Conservation (phyloP, 1,139 yeast species). For the Yamadazyma atlantica region DNA sequence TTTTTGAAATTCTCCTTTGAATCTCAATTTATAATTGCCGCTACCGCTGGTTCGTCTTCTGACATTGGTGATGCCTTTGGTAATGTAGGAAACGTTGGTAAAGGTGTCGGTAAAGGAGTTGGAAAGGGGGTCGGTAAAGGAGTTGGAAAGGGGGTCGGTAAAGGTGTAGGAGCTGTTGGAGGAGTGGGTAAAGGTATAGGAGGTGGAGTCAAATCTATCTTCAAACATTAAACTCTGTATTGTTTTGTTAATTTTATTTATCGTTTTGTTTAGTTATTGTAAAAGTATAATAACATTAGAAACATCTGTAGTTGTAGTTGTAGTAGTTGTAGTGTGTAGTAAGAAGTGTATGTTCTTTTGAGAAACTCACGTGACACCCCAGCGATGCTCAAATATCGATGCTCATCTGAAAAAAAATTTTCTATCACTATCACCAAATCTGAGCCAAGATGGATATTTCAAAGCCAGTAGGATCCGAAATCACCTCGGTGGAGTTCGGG, state of each 20-base stretch:
- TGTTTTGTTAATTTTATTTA: background rate
- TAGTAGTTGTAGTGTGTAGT: too few species aligned
- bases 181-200: conserved; percentile 50
- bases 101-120: conserved; percentile 48
- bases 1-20: conserved; percentile 60
- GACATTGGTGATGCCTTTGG: conserved; percentile 44
- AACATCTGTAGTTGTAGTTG: too few species aligned
- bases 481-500: conserved; percentile 89
- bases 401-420: conserved; percentile 15
- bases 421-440: conserved; percentile 2
- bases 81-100: conserved; percentile 38
- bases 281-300: background rate
- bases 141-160: conserved; percentile 40
- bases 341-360: background rate
- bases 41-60: conserved; percentile 35
- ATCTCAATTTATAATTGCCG: conserved; percentile 64
- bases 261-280: background rate
- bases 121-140: conserved; percentile 35
- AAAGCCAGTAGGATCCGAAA: conserved; percentile 93
- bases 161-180: conserved; percentile 29
- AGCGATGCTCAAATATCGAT: conserved; percentile 1
- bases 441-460: conserved; percentile 75
- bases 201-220: conserved; percentile 40
- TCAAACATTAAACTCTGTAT: conserved; percentile 25
- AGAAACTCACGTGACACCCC: conserved; percentile 1